Evolutionary conservation across 176 grass and related monocot species (phyloP).

Genomic region (Secale cereale): DNA sequence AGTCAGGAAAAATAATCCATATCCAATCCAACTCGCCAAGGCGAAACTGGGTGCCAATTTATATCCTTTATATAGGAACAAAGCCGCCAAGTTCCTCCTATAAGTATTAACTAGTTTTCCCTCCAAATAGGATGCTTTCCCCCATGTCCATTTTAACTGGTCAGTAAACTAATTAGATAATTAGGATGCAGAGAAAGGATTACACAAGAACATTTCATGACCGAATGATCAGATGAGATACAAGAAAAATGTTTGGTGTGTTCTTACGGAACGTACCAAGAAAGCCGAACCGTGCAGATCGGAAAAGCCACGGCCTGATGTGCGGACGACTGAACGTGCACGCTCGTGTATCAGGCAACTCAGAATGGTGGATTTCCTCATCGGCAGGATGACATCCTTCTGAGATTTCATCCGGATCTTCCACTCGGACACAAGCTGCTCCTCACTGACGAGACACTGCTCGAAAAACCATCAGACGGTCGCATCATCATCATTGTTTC

Average conservation of each 20-base stretch:
- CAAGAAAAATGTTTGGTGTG: neutral
- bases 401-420: neutral
- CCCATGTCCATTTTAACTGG: neutral
- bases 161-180: neutral
- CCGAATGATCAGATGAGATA: neutral
- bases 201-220: no score
- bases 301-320: neutral
- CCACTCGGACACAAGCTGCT: neutral
- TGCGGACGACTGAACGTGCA: neutral
- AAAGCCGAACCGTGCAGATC: neutral
- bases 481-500: neutral
- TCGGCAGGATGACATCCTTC: no score
- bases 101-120: neutral
- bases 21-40: no score
- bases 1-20: no score
- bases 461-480: neutral
- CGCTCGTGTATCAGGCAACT: neutral
- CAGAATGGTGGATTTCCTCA: neutral
- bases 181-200: no score
- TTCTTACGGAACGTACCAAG: neutral
- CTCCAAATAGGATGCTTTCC: neutral
- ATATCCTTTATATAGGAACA: neutral
- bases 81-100: neutral
- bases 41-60: neutral
- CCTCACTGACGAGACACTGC: slow-evolving; percentile 1